These are phyloP conservation scores for Marsdenia floribunda DNA, from an alignment of 257 asterid species.

Conservation along the genomic window DNA sequence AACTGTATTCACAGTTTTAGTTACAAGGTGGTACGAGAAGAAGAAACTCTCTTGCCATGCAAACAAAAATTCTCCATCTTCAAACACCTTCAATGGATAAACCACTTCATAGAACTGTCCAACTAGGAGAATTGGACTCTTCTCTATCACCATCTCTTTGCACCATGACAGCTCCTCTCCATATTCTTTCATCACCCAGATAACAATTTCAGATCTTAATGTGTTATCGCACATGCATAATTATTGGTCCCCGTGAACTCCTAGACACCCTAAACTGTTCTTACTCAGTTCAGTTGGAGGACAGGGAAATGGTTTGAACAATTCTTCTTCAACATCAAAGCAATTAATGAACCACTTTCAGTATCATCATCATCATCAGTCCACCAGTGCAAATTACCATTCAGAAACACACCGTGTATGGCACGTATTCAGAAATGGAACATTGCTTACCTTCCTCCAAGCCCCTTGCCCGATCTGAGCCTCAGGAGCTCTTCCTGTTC, in stretches of 20 bases:
- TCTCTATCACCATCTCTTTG: conserved; percentile 30
- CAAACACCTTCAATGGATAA: conserved; percentile 25
- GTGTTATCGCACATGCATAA: conserved; percentile 39
- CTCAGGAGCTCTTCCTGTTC: conserved; percentile 4
- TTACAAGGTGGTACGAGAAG: conserved; percentile 25
- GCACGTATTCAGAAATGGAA: conserved; percentile 24
- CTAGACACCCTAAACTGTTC: conserved; percentile 29
- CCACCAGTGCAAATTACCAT: conserved; percentile 44
- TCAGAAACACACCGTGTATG: conserved; percentile 24
- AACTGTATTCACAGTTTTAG: conserved; percentile 7
- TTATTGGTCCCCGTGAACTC: conserved; percentile 20
- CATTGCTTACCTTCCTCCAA: conserved; percentile 28
- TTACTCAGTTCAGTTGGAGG: conserved; percentile 18
- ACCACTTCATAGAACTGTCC: conserved; percentile 14
- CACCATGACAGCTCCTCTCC: conserved; percentile 38
- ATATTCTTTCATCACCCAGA: conserved; percentile 58
- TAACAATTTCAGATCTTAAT: conserved; percentile 23
- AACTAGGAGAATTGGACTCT: not conserved
- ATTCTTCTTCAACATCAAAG: conserved; percentile 40
- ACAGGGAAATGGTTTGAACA: conserved; percentile 32
- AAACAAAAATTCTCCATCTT: conserved; percentile 42
- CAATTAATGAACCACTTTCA: conserved; percentile 27
- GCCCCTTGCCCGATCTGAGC: conserved; percentile 27
- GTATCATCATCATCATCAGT: conserved; percentile 26
- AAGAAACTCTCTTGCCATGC: conserved; percentile 23